Base-by-base conservation (phyloP, 192 early-diverging fungal genomes). In the Gigaspora rosea region DNA sequence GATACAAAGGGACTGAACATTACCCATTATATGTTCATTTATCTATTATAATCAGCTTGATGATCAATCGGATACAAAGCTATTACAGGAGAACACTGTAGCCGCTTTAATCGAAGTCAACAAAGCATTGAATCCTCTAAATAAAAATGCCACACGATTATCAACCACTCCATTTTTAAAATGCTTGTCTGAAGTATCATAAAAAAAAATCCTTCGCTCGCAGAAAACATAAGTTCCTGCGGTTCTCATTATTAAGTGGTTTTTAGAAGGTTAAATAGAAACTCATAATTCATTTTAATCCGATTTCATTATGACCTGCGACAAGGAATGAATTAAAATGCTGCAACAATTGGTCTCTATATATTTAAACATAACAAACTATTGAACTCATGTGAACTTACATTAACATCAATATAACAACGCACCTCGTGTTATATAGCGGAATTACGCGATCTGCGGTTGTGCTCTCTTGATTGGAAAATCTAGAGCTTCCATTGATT, bases 81-180 rank as follows among this genome's bases (percentile, higher is more conserved):
- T 75, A 8, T 33, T 71, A n/a, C 66, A 69, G 6, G 76, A 77
- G 27, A 48, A 77, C 12, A 77, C 66, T 3, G 67, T 71, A n/a
- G 35, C 76, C 22, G 46, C 76, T 1, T 49, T 77, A n/a, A 50
- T 77, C 4, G 71, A 77, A 77, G 65, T 77, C n/a, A 47, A 69
- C 9, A 71, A 69, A 57, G n/a, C 73, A 11, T 68, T 77, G 46
- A 16, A 32, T 22, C 76, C 65, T 11, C 22, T 77, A 15, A 68
- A 74, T 35, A 13, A 48, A 15, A 71, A 41, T 11, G 7, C 15
- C 8, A 33, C 13, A 1, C 8, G 16, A 3, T 4, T 36, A 32
- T 74, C 15, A 12, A 32, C 73, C 15, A 33, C n/a, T 33, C 11
- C 22, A 22, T 32, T 77, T 52, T 69, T 77, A 20, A 22, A 77